Base-by-base conservation (phyloP, 2,329 filamentous ascomycete genomes). In the Botryosphaeria agaves region DNA sequence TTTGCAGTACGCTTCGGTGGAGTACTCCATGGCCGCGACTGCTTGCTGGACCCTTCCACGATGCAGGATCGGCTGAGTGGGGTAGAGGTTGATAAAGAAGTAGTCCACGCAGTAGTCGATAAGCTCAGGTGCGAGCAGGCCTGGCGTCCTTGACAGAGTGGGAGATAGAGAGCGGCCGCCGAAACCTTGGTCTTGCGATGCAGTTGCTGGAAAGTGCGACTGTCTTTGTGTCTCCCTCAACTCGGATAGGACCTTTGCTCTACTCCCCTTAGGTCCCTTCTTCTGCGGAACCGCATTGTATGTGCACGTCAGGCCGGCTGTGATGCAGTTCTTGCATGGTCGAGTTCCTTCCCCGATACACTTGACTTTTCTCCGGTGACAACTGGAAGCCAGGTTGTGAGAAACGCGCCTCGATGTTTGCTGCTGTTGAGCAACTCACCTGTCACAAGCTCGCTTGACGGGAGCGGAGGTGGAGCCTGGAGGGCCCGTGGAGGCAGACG, bases 201-300 rank as follows among this genome's bases (percentile, higher is more conserved):
- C 45, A 37, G 59, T 43, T 37, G 55, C 16, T 8, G 28, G 26
- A 31, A 62, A 47, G 42, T 61, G 53, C 35, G 55, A 51, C 34
- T 57, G 52, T 40, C 48, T 57, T 45, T 44, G 51, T 36, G 47
- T 69, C 56, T 58, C 66, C 31, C 70, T 59, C 14, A 76, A 53
- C 49, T 72, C 68, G 36, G 69, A 70, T 34, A 76, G 69, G 24
- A 76, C 68, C 39, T 71, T 67, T 19, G 70, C 70, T 35, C 67
- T 62, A 29, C 66, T 69, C 17, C 66, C 65, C 42, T 74, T 76
- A 8, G 70, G 70, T 2, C 70, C 70, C 40, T 72, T 66, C 49
- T 72, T 73, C 47, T 70, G 66, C 9, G 70, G 70, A 26, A 75
- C 63, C 41, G 72, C 68, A 41, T 74, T 71, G 46, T 71, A 69